Conservation (phyloP, 2,329 filamentous ascomycete species). For the Shiraia bambusicola region DNA sequence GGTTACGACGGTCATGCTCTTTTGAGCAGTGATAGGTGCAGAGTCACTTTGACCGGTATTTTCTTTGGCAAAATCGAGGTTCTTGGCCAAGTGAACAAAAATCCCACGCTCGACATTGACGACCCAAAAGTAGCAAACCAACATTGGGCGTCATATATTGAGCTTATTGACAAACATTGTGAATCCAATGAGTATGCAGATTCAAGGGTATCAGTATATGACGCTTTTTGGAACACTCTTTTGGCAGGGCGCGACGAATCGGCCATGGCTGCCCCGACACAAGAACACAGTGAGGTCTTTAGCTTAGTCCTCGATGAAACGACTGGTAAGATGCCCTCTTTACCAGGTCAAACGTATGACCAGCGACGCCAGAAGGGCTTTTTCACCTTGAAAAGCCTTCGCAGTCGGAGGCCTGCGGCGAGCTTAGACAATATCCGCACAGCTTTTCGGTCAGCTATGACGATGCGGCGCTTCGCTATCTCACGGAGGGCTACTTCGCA, state of each 20-base stretch:
- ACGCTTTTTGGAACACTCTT: slow-evolving; percentile 27
- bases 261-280: slow-evolving; percentile 9
- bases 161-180: slow-evolving; percentile 5
- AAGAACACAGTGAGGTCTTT: slow-evolving; percentile 25
- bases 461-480: slow-evolving; percentile 25
- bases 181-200: slow-evolving; percentile 6
- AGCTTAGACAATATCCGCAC: slow-evolving; percentile 16
- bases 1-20: background rate
- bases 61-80: slow-evolving; percentile 16
- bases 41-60: slow-evolving; percentile 17
- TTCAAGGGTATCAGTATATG: slow-evolving; percentile 13
- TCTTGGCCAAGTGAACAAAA: slow-evolving; percentile 8
- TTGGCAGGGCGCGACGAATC: slow-evolving; percentile 22
- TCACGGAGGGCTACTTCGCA: slow-evolving; percentile 23
- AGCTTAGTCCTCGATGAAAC: slow-evolving; percentile 23
- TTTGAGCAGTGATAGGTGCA: slow-evolving; percentile 8
- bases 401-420: slow-evolving; percentile 15
- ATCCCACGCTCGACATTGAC: slow-evolving; percentile 17
- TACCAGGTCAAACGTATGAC: slow-evolving; percentile 25
- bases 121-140: slow-evolving; percentile 5
- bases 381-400: slow-evolving; percentile 22
- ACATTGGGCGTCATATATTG: slow-evolving; percentile 9
- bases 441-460: slow-evolving; percentile 16
- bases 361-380: slow-evolving; percentile 20
- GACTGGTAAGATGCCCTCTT: slow-evolving; percentile 12